Base-by-base conservation (phyloP, 2,329 filamentous ascomycete genomes). In the Alternaria solani region DNA sequence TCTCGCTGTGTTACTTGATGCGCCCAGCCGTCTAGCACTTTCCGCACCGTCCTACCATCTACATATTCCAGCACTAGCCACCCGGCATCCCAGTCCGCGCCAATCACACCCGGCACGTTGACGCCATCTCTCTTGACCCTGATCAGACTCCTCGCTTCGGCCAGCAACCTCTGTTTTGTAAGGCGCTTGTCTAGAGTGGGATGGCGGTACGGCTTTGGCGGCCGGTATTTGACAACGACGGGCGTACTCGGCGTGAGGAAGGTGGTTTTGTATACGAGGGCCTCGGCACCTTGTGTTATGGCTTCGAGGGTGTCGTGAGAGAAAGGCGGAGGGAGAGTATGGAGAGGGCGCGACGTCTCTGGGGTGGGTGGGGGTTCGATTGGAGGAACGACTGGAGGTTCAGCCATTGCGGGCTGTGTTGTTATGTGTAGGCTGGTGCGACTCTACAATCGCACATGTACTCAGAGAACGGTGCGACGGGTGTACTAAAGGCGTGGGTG, bases 211-310 rank as follows among this genome's bases (percentile, higher is more conserved):
- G 91, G 88, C 81, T 99, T 99, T 26, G 89, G 85, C 0, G 94
- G 94, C 0, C 95, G 92, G 84, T 96, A 89, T 82, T 99, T 99
- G 64, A 98, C 87, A 1, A 94, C 92, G 75, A 89, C 91, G 14
- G 90, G 87, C 9, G 87, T 83, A 57, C 83, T 77, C 39, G 91
- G 86, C 1, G 85, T 78, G 55, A 97, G 89, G 81, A 92, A 96
- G 56, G 87, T 89, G 18, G 92, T 94, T 78, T 89, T 90, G 87
- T 96, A 98, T 75, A 99, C 88, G 66, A 94, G 92, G 61, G 92
- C 94, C 87, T 99, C 95, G 76, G 95, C 95, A 81, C 95, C 95
- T 85, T 98, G 95, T 58, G 92, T 90, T 70, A 98, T 87, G 73
- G 97, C 91, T 49, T 76, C 79, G 64, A 92, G 88, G 39, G 87